Evolutionary conservation across 306 rosid genomes (phyloP).

Genomic region (Echinosophora koreensis): DNA sequence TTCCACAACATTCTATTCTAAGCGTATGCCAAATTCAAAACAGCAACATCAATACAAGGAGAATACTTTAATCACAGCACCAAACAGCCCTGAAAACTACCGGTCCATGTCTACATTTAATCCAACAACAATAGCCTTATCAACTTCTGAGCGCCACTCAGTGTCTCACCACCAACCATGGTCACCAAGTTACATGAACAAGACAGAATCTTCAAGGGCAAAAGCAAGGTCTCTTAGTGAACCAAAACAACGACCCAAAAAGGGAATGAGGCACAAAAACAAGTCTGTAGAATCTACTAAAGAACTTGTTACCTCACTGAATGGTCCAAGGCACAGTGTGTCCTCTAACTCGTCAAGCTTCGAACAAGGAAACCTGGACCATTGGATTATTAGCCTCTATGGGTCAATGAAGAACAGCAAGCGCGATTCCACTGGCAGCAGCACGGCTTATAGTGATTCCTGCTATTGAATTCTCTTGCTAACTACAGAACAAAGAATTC

Average conservation of each 20-base stretch:
- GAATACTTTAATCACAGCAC: conserved; percentile 41
- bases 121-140: conserved; percentile 45
- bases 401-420: conserved; percentile 51
- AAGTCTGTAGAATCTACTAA: conserved; percentile 51
- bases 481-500: neutral
- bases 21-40: conserved; percentile 52
- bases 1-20: conserved; percentile 50
- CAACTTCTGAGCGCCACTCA: conserved; percentile 45
- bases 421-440: conserved; percentile 44
- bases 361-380: conserved; percentile 51
- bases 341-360: conserved; percentile 49
- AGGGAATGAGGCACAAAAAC: conserved; percentile 47
- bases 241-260: conserved; percentile 79
- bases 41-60: conserved; percentile 46
- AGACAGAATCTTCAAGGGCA: conserved; percentile 79
- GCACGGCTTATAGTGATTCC: conserved; percentile 44
- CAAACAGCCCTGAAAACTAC: conserved; percentile 54
- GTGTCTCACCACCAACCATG: conserved; percentile 48
- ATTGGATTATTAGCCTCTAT: conserved; percentile 62
- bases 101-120: conserved; percentile 43
- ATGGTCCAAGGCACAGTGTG: conserved; percentile 56
- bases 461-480: conserved; percentile 42
- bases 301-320: conserved; percentile 26
- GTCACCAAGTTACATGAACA: conserved; percentile 76
- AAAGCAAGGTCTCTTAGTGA: conserved; percentile 85